Evolutionary conservation across 139 green algal species (phyloP), one percentile per base, ranked within the genome.

Genomic region (Micractinium conductrix): DNA sequence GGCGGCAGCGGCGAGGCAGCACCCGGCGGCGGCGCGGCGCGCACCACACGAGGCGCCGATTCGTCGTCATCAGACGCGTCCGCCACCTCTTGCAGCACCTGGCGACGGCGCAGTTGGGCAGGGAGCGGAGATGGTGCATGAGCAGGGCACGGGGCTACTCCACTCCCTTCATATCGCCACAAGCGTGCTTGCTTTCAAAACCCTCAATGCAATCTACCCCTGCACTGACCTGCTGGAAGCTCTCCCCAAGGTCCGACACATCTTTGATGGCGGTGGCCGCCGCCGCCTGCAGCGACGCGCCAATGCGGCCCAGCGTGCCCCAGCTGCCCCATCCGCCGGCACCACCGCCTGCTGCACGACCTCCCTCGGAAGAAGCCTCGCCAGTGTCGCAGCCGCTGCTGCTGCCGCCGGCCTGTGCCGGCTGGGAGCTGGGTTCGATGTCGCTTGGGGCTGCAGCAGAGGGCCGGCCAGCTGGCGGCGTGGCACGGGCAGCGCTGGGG

Each of bases 51-150:
- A 16, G n/a, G 26, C 17, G n/a, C 79, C 24, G 33, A 37, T 40
- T 73, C 71, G 42, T 58, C 70, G 1, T 76, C 79, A 48, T 65
- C 60, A 24, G 58, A 71, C 7, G 71, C 50, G 7, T 78, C 50
- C 0, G 80, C 72, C 48, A 87, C 65, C 62, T 87, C 83, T 43
- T 83, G 74, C 28, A 87, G 75, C 65, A 84, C 84, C 76, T 87
- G 33, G 8, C 24, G n/a, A n/a, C n/a, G n/a, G n/a, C n/a, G n/a
- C n/a, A n/a, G 16, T 35, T 71, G n/a, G 63, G 60, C 19, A 68
- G 19, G 60, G 26, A 68, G 35, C 60, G 35, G 17, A 67, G 5
- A n/a, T 28, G 16, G 9, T 67, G 58, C 5, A 30, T n/a, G n/a
- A n/a, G n/a, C n/a, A n/a, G n/a, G n/a, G n/a, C n/a, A n/a, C n/a